Percentiles rank a stretch among this genome's conserved stretches.
These are phyloP conservation scores for Teunomyces kruisii DNA, from an alignment of 805 yeast species.

Conservation along the genomic window DNA sequence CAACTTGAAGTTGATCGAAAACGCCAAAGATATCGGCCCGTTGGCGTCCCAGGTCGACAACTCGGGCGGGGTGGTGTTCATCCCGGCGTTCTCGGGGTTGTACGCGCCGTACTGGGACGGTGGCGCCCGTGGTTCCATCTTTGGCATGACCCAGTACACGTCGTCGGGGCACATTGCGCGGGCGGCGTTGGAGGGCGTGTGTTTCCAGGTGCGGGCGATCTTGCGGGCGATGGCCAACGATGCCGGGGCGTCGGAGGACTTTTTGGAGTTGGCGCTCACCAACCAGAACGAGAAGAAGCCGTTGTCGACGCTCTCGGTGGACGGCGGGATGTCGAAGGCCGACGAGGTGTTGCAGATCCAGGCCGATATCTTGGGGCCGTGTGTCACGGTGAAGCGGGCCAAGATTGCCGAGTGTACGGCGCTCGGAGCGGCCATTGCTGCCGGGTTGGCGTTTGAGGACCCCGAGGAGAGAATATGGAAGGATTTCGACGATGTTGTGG, in stretches of 20 bases:
- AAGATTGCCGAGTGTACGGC: conserved; percentile 89
- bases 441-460: conserved; percentile 64
- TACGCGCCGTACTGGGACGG: conserved; percentile 97
- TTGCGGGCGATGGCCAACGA: conserved; percentile 87
- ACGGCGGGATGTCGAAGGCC: conserved; percentile 94
- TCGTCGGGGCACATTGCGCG: conserved; percentile 88
- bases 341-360: conserved; percentile 92
- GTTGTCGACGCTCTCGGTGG: conserved; percentile 67
- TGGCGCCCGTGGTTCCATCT: conserved; percentile 86
- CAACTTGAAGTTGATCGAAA: conserved; percentile 76
- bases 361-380: conserved; percentile 86
- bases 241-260: conserved; percentile 62
- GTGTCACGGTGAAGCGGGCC: conserved; percentile 78
- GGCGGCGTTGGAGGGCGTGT: conserved; percentile 93
- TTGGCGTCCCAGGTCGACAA: conserved; percentile 78
- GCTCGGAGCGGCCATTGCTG: conserved; percentile 94
- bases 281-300: conserved; percentile 47
- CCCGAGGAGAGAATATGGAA: conserved; percentile 66
- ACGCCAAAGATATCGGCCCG: conserved; percentile 87
- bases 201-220: conserved; percentile 90
- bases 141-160: conserved; percentile 92
- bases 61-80: conserved; percentile 90
- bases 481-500: conserved; percentile 65
- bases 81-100: conserved; percentile 91
- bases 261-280: conserved; percentile 51